A percentile compares a stretch with the other conserved stretches of the same genome.
Conservation (phyloP, 2,329 filamentous ascomycete genomes). For the Colletotrichum karsti region DNA sequence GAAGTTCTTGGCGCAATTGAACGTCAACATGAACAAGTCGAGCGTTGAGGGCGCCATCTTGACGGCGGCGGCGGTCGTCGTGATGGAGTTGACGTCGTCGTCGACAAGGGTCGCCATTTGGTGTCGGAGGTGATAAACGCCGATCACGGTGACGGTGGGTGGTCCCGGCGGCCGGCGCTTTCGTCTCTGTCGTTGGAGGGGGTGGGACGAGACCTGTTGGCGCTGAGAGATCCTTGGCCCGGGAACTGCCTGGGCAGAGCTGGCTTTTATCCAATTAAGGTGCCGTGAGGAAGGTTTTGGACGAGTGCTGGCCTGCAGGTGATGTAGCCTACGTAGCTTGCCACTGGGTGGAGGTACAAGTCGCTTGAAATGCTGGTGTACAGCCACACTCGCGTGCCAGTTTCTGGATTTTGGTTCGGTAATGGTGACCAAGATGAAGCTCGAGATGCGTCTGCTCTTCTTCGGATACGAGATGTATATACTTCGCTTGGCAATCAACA, state of each 20-base stretch:
- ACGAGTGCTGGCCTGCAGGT: too few relatives aligned
- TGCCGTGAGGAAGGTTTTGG: background rate
- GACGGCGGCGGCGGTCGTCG: slow-evolving; percentile 22
- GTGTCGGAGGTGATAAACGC: slow-evolving; percentile 23
- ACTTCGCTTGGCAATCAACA: background rate
- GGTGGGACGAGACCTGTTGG: background rate
- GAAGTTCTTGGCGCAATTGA: slow-evolving; percentile 82
- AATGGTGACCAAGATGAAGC: background rate
- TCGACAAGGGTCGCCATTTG: slow-evolving; percentile 19
- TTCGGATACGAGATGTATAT: background rate
- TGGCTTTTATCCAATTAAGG: slow-evolving; percentile 11
- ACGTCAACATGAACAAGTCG: slow-evolving; percentile 82
- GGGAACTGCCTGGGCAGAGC: slow-evolving; percentile 2
- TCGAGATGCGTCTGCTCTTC: background rate
- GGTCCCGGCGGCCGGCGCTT: background rate
- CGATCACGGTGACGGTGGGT: slow-evolving; percentile 12
- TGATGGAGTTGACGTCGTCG: slow-evolving; percentile 24
- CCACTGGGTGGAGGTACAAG: background rate
- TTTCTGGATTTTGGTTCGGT: background rate
- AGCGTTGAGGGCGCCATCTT: slow-evolving; percentile 58
- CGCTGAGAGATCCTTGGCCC: background rate
- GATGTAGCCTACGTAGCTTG: background rate
- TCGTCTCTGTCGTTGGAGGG: background rate
- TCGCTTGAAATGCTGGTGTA: background rate
- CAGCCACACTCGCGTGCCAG: background rate